A percentile compares a stretch with the other conserved stretches of the same genome.
phyloP scores from a whole-genome alignment of 345 rosid species.

The Linum tenue region DNA sequence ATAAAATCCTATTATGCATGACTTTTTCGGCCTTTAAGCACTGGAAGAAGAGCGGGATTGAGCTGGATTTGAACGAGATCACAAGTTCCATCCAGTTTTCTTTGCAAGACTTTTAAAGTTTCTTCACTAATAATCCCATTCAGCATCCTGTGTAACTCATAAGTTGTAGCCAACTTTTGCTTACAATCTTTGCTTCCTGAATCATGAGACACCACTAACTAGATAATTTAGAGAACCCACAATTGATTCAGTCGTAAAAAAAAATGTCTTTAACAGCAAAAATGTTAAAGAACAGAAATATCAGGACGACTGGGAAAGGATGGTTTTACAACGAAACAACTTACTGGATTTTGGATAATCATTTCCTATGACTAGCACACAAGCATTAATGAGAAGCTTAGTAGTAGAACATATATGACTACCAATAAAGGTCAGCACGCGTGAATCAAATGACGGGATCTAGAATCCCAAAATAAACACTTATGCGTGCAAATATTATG shows the following conservation, averaged over 20 bases:
- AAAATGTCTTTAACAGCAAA: background rate
- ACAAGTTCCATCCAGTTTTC: slow-evolving; percentile 30
- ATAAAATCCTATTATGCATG: too few species aligned
- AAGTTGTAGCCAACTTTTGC: slow-evolving; percentile 68
- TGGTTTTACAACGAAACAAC: slow-evolving; percentile 7
- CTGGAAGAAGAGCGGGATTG: background rate
- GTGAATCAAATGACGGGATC: too few species aligned
- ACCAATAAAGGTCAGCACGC: too few species aligned
- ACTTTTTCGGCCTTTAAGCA: background rate
- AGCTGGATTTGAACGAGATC: background rate
- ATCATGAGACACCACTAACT: slow-evolving; percentile 71
- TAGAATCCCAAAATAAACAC: too few species aligned
- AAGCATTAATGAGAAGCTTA: too few species aligned
- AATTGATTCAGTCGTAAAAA: background rate
- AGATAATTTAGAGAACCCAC: background rate
- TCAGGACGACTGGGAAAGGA: too few species aligned
- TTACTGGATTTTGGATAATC: slow-evolving; percentile 85
- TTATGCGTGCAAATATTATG: too few species aligned
- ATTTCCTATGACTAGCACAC: slow-evolving; percentile 64
- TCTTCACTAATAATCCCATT: slow-evolving; percentile 50
- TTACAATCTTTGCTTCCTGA: slow-evolving; percentile 78
- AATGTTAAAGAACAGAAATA: too few species aligned
- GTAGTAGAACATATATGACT: too few species aligned
- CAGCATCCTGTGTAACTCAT: slow-evolving; percentile 50
- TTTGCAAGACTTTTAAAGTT: slow-evolving; percentile 41